Evolutionary conservation across 2,329 filamentous ascomycete species (phyloP), one percentile per base, ranked within the genome.

Genomic region (Penicillium brevicompactum): DNA sequence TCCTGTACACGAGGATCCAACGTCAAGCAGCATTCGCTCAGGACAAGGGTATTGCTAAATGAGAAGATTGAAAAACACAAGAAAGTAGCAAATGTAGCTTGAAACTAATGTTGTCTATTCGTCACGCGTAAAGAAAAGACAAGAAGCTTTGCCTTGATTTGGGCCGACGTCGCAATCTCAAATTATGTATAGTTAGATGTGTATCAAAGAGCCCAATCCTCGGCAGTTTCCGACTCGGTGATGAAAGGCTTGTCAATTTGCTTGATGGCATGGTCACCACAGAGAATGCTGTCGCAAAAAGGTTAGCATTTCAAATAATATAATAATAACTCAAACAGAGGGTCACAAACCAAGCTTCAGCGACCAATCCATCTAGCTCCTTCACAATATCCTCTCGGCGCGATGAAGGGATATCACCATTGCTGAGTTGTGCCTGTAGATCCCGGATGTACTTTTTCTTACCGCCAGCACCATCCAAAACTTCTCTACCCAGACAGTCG

Each of bases 161-260:
- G 24, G 43, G 21, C 27, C 40, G 27, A 51, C 16, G 7, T 10
- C 4, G 30, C 32, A 49, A 27, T 34, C 41, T 16, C 18, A 31
- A 31, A 41, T 42, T 16, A 40, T 16, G n/a, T 11, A 22, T 18
- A 37, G 31, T 22, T 7, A 34, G 5, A 24, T 24, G 18, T 11
- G 31, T n/a, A 24, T 75, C 74, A 89, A 58, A 89, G 74, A 49
- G 85, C 87, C 94, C 94, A 99, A 67, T 96, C 92, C 53, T 87
- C 85, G 60, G 79, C 78, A 70, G 92, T 84, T 67, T 97, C 93
- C 21, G 82, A 81, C 4, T 82, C 77, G 34, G 82, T 84, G 53
- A 97, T 85, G 70, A 99, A 97, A 1, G 94, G 92, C 77, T 96
- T 91, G 66, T 97, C 91, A 55, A 99, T 91, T 67, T 90, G 85